A percentile compares a stretch with the other conserved stretches of the same genome.
Conservation (phyloP, 2,329 filamentous ascomycete genomes). For the Chaetomium strumarium region DNA sequence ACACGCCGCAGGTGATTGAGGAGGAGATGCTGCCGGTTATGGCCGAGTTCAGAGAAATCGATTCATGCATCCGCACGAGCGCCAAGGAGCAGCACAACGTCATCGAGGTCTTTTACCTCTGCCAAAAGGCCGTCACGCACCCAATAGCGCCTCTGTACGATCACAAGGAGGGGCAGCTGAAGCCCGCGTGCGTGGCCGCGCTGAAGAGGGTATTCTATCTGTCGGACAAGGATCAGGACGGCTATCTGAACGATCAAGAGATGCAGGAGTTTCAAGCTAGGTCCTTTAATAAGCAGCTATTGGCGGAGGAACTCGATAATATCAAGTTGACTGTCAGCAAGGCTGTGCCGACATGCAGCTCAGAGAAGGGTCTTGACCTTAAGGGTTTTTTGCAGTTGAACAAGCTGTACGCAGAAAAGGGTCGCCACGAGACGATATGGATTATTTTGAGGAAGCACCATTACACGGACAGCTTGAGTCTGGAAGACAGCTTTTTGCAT, state of each 20-base stretch:
- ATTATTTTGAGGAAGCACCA: constrained; percentile 91
- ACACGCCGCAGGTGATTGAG: constrained; percentile 77
- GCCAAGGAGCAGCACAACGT: constrained; percentile 89
- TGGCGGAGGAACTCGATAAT: constrained; percentile 74
- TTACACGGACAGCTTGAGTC: constrained; percentile 89
- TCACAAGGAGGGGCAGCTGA: constrained; percentile 83
- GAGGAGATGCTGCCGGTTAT: constrained; percentile 98
- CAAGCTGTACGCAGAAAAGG: constrained; percentile 95
- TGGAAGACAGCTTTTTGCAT: constrained; percentile 86
- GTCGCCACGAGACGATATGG: constrained; percentile 97
- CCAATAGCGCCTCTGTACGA: constrained; percentile 95
- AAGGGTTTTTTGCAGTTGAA: constrained; percentile 84
- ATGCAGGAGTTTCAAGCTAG: constrained; percentile 86
- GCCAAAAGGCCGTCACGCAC: constrained; percentile 95
- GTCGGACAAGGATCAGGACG: constrained; percentile 94
- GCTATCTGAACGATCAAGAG: constrained; percentile 82
- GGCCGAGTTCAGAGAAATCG: constrained; percentile 98
- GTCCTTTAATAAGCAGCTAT: constrained; percentile 84
- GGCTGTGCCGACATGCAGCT: constrained; percentile 54
- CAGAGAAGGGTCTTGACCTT: constrained; percentile 69
- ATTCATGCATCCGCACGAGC: constrained; percentile 93
- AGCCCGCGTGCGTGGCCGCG: constrained; percentile 82
- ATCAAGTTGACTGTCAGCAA: constrained; percentile 85
- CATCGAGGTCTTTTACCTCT: constrained; percentile 95
- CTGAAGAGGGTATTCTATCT: constrained; percentile 90